Percentiles rank a stretch among this genome's conserved stretches.
Evolutionary conservation across 2,329 filamentous ascomycete species (phyloP).

Genomic region (Sarocladiaceae sp.): DNA sequence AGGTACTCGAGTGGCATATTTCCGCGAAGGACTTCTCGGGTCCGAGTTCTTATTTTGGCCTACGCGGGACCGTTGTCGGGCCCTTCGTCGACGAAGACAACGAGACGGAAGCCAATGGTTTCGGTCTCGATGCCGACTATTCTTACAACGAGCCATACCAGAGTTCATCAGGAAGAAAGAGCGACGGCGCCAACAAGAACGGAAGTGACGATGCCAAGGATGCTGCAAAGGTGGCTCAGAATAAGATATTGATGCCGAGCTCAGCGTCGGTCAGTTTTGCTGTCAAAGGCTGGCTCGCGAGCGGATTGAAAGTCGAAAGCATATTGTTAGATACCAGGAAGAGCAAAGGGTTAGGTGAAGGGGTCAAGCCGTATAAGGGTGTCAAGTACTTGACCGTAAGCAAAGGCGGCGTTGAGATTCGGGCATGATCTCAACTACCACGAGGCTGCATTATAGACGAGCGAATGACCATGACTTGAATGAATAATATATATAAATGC

Average conservation of each 20-base stretch:
- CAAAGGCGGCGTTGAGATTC: constrained; percentile 59
- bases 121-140: constrained; percentile 48
- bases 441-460: constrained; percentile 3
- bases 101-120: constrained; percentile 47
- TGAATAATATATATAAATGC: background rate
- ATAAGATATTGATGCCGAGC: constrained; percentile 75
- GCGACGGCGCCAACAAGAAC: constrained; percentile 23
- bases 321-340: constrained; percentile 69
- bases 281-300: constrained; percentile 65
- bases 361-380: constrained; percentile 93
- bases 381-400: constrained; percentile 91
- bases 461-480: constrained; percentile 8
- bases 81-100: constrained; percentile 45
- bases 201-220: constrained; percentile 42
- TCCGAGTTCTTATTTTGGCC: constrained; percentile 62
- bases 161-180: constrained; percentile 31
- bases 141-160: constrained; percentile 56
- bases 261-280: constrained; percentile 71
- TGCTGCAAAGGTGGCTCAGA: constrained; percentile 57
- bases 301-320: constrained; percentile 64
- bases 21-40: constrained; percentile 70
- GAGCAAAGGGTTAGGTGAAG: constrained; percentile 79
- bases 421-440: constrained; percentile 19
- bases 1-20: constrained; percentile 77
- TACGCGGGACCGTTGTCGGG: constrained; percentile 79